These are phyloP conservation scores for Sambucus nigra DNA, from an alignment of 129 eudicot genomes.

Conservation along the genomic window DNA sequence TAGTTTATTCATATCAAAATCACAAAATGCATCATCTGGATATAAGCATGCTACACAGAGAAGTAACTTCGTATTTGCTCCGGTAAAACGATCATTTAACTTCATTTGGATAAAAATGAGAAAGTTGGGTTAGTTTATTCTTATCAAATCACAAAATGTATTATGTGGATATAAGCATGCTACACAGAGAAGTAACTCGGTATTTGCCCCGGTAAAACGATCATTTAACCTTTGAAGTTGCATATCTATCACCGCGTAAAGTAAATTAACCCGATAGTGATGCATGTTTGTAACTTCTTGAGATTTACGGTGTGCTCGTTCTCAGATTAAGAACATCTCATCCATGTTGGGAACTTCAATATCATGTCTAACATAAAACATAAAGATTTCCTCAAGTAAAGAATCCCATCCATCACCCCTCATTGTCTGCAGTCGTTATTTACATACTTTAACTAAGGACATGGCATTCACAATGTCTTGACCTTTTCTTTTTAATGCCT, in stretches of 20 bases:
- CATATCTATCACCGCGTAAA: constrained; percentile 7
- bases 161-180: constrained; percentile 7
- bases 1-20: constrained; percentile 4
- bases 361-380: constrained; percentile 9
- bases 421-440: neutral
- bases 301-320: neutral
- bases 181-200: constrained; percentile 14
- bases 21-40: constrained; percentile 10
- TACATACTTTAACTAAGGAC: constrained; percentile 2
- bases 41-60: constrained; percentile 5
- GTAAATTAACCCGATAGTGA: neutral
- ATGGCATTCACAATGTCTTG: constrained; percentile 20
- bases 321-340: neutral
- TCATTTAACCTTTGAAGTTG: constrained; percentile 6
- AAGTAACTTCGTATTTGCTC: constrained; percentile 13
- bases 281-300: neutral
- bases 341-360: constrained; percentile 9
- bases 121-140: neutral
- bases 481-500: constrained; percentile 14
- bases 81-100: constrained; percentile 12
- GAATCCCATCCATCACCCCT: constrained; percentile 12
- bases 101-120: constrained; percentile 11
- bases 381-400: neutral
- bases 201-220: constrained; percentile 14
- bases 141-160: constrained; percentile 9